A percentile compares a stretch with the other conserved stretches of the same genome.
These are phyloP conservation scores for Dactylellina sp. DNA, from an alignment of 2,329 filamentous ascomycete species.

Conservation along the genomic window DNA sequence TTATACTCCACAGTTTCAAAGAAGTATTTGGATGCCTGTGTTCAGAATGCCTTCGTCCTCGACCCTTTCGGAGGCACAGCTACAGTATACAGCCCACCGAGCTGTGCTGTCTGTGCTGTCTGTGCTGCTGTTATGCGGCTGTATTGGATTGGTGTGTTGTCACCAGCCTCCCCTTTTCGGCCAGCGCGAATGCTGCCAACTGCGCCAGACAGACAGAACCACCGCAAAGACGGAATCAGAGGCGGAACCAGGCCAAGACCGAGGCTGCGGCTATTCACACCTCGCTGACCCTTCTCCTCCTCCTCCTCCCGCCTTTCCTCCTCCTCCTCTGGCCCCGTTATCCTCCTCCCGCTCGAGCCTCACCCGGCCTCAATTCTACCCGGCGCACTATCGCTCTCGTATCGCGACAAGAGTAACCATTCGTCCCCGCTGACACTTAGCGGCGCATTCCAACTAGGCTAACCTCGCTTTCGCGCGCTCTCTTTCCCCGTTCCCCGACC, in stretches of 20 bases:
- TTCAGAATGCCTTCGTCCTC: too few species aligned
- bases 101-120: too few species aligned
- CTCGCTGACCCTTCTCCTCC: conserved; percentile 21
- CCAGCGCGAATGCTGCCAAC: conserved; percentile 30
- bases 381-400: conserved; percentile 25
- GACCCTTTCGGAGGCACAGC: too few species aligned
- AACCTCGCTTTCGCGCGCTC: conserved; percentile 4
- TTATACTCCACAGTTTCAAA: too few species aligned
- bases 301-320: conserved; percentile 14
- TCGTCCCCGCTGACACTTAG: neutral
- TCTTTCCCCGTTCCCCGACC: conserved; percentile 18
- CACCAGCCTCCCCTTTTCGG: conserved; percentile 55
- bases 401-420: conserved; percentile 4
- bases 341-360: conserved; percentile 2
- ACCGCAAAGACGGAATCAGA: neutral
- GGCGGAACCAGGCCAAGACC: neutral
- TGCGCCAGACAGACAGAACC: too few species aligned
- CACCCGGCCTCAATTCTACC: conserved; percentile 16
- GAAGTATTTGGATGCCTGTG: too few species aligned
- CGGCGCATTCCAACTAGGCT: neutral
- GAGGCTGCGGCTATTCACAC: conserved; percentile 7
- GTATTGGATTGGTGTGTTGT: conserved; percentile 1
- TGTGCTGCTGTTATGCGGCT: too few species aligned
- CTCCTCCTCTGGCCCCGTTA: conserved; percentile 2
- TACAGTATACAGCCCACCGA: too few species aligned